Base-by-base conservation (phyloP, 345 rosid genomes). In the Turnera subulata region DNA sequence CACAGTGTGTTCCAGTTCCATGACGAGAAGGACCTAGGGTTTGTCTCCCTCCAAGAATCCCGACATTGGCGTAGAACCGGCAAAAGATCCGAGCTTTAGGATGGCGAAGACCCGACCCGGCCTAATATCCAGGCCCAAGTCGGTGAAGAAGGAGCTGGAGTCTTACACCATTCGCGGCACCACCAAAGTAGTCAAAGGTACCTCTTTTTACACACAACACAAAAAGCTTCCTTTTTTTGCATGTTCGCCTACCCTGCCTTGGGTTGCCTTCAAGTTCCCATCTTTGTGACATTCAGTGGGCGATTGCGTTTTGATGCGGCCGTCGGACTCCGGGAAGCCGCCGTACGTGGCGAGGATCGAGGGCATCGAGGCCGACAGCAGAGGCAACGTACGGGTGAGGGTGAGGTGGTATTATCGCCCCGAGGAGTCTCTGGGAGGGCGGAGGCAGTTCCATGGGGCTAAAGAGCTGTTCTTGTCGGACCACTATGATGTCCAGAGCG, bases 21-120 rank as follows among this genome's bases (percentile, higher is more conserved):
- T 49, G 49, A 32, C 56, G 35, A 50, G 62, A 40, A 19, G 20
- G 12, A 20, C 12, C 62, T 65, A 65, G 70, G 70, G 63, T 65
- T 65, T 53, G 33, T 57, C 51, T 43, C 46, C 55, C 39, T 50
- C 54, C 55, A 3, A 44, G n/a, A 57, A n/a, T 58, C 63, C 37
- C 22, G 35, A 45, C 35, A 44, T 45, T 20, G 29, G 14, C 35
- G 8, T 42, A 42, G 13, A 16, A 8, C 19, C 11, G 13, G 7
- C 26, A 7, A 8, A 57, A 42, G 62, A 49, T 48, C 72, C 51
- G 29, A 75, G 57, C 59, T 48, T 45, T 58, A 48, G 62, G 35
- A 91, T 91, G 97, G 96, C 95, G 47, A 91, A 80, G 69, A 87
- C 93, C 63, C 77, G 91, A 76, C 89, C 87, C 1, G 85, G 85